These are phyloP conservation scores for Bretschneidera sinensis DNA, from an alignment of 345 rosid species.

Conservation along the genomic window DNA sequence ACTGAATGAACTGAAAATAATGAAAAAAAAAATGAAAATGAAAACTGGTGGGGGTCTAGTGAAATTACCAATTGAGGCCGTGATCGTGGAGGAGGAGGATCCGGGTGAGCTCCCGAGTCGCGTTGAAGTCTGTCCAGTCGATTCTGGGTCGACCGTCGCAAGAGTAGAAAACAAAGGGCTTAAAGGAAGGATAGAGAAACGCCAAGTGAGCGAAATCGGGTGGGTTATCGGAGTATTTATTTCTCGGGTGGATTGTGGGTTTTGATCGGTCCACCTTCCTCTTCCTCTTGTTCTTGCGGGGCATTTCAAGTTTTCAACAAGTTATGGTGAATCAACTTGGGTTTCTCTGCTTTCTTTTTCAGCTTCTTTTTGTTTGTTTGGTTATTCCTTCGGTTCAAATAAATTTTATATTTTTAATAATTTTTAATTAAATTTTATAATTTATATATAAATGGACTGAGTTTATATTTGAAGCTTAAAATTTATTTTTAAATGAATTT, in stretches of 20 bases:
- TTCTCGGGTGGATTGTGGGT: constrained; percentile 47
- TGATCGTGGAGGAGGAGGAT: constrained; percentile 75
- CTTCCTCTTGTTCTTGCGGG: constrained; percentile 43
- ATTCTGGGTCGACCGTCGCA: constrained; percentile 62
- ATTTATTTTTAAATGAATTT: too few relatives aligned
- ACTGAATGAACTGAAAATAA: too few relatives aligned
- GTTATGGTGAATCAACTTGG: too few relatives aligned
- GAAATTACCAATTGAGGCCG: constrained; percentile 46
- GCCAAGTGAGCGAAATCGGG: constrained; percentile 74
- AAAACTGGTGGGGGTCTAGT: not conserved
- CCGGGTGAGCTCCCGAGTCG: constrained; percentile 85
- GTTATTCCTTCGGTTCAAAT: too few relatives aligned
- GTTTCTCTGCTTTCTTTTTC: not conserved
- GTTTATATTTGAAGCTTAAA: too few relatives aligned
- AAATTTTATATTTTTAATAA: too few relatives aligned
- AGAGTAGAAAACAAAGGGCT: constrained; percentile 59
- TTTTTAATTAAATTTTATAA: too few relatives aligned
- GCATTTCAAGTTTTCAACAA: too few relatives aligned
- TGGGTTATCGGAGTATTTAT: constrained; percentile 67
- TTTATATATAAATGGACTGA: too few relatives aligned
- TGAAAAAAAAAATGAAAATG: not conserved
- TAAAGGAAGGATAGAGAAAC: constrained; percentile 68
- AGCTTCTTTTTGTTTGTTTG: too few relatives aligned
- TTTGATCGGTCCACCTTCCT: constrained; percentile 43
- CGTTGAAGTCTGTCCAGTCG: constrained; percentile 87